These are phyloP conservation scores for Solanum piurae DNA, from an alignment of 257 asterid species.

Conservation along the genomic window DNA sequence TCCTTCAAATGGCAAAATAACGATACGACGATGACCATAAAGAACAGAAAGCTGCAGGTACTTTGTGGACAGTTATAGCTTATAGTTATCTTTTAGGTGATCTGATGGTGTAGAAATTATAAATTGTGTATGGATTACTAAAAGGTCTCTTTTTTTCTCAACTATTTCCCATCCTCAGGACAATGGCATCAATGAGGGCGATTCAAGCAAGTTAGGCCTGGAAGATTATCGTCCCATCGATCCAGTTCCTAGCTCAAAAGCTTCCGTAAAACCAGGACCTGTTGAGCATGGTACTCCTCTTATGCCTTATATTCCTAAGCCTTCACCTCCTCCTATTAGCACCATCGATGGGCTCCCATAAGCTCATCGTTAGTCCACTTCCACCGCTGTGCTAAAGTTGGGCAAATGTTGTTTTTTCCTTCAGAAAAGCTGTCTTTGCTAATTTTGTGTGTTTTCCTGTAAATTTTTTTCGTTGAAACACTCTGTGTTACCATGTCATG, in stretches of 20 bases:
- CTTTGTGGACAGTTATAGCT: background rate
- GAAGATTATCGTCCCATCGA: conserved; percentile 72
- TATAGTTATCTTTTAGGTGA: background rate
- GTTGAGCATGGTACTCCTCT: conserved; percentile 83
- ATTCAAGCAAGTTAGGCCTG: conserved; percentile 13
- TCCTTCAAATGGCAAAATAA: background rate
- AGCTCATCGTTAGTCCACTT: background rate
- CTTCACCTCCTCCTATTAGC: conserved; percentile 50
- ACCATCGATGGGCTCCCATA: background rate
- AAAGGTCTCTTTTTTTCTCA: background rate
- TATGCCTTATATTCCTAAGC: conserved; percentile 71
- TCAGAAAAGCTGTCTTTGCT: background rate
- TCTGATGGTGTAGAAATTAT: background rate
- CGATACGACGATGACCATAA: background rate
- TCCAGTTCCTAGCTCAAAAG: conserved; percentile 75
- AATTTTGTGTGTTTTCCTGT: background rate
- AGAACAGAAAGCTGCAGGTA: background rate
- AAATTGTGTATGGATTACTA: background rate
- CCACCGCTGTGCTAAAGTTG: background rate
- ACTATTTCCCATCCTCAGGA: conserved; percentile 15
- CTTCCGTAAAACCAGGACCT: conserved; percentile 56
- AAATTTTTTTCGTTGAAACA: background rate
- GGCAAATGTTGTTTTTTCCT: background rate
- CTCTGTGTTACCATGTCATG: background rate
- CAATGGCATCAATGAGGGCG: background rate